Evolutionary conservation across 2,329 filamentous ascomycete species (phyloP).

Genomic region (Magnaporthiopsis rhizophila): DNA sequence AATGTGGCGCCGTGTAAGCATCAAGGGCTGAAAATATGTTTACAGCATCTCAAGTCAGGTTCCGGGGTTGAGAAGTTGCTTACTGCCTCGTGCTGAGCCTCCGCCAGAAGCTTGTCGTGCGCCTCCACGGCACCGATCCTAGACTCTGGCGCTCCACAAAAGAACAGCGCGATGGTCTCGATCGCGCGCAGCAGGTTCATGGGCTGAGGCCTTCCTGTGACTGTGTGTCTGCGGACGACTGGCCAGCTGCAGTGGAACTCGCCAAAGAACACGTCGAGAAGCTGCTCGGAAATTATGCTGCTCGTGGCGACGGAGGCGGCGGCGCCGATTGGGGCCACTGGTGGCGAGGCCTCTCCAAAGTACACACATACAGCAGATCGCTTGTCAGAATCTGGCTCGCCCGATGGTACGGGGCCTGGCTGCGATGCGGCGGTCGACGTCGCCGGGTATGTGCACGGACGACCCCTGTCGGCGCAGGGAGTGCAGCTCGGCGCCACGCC

Average conservation of each 20-base stretch:
- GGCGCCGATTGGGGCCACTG: not conserved
- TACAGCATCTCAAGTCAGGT: not conserved
- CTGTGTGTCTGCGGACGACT: not conserved
- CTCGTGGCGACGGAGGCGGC: too few species aligned
- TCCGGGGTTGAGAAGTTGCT: not conserved
- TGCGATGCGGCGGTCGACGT: not conserved
- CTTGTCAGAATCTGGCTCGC: not conserved
- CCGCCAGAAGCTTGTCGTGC: not conserved
- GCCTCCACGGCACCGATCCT: not conserved
- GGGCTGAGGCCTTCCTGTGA: not conserved
- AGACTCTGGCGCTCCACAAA: not conserved
- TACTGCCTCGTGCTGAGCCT: not conserved
- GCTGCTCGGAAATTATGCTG: not conserved
- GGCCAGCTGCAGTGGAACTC: slow-evolving; percentile 5
- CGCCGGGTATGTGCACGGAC: not conserved
- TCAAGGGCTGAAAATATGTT: not conserved
- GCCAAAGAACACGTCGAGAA: not conserved
- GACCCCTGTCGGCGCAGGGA: slow-evolving; percentile 1
- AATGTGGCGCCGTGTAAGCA: not conserved
- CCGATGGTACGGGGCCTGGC: too few species aligned
- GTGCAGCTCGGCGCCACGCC: slow-evolving; percentile 3
- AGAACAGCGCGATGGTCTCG: not conserved
- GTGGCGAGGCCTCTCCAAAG: not conserved
- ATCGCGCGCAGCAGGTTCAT: slow-evolving; percentile 1
- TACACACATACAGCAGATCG: not conserved